Conservation (phyloP, 2,329 filamentous ascomycete genomes). For the Exophiala viscosa region DNA sequence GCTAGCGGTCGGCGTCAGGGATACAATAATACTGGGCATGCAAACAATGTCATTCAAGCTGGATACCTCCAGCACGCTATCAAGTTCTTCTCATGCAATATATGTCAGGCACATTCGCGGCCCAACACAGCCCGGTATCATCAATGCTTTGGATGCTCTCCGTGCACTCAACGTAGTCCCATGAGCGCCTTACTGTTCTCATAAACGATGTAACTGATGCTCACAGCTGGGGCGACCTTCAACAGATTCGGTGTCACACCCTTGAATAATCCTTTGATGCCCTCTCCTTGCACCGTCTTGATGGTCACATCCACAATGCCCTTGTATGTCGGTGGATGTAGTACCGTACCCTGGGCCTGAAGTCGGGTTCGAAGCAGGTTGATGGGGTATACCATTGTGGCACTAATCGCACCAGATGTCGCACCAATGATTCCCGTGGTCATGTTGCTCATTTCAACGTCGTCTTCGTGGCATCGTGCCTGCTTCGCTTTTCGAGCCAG, state of each 20-base stretch:
- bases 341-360: conserved; percentile 89
- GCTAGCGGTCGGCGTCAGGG: too few species aligned
- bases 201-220: conserved; percentile 91
- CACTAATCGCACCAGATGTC: conserved; percentile 84
- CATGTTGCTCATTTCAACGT: conserved; percentile 75
- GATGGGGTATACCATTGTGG: conserved; percentile 89
- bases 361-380: conserved; percentile 88
- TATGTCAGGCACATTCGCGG: too few species aligned
- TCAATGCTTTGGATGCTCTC: not conserved
- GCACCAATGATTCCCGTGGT: conserved; percentile 85
- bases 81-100: too few species aligned
- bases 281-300: conserved; percentile 79
- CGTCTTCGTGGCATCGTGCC: conserved; percentile 73
- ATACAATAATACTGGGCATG: too few species aligned
- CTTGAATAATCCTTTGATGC: conserved; percentile 83
- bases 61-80: too few species aligned
- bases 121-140: too few species aligned
- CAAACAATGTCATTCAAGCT: too few species aligned
- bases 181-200: conserved; percentile 80
- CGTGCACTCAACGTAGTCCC: conserved; percentile 40
- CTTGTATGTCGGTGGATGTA: conserved; percentile 85
- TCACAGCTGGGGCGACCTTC: conserved; percentile 93
- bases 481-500: conserved; percentile 66
- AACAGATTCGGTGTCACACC: conserved; percentile 91
- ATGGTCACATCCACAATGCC: conserved; percentile 85